Evolutionary conservation across 106 monocot genomes (phyloP), one percentile per base, ranked within the genome.

Genomic region (Phalaenopsis aphrodite): DNA sequence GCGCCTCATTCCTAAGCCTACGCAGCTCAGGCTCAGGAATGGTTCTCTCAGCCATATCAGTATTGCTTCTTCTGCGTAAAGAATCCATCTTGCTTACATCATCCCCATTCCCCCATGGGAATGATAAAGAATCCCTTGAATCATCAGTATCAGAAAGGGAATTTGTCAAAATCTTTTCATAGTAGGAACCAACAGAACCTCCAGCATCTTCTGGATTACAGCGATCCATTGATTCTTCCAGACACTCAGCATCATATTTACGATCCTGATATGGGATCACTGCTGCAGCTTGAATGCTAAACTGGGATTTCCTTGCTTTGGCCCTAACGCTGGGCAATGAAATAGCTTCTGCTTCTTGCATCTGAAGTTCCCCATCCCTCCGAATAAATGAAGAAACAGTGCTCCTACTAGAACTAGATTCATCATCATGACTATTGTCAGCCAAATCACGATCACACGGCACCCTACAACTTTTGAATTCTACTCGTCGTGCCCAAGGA

Each of bases 41-140:
- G 16, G 84, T 92, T 72, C 77, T 94, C 78, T 98, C 97, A 9
- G 97, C 97, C 82, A 90, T 56, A 75, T 88, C 84, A n/a, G 94
- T 94, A 83, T 98, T 94, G 42, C 88, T 87, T 65, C 79, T 92
- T 81, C 72, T 86, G 1, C 36, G 56, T 48, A 21, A 16, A 19
- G 17, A 16, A 38, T 64, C 71, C 5, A 68, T 55, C 41, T 37
- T 56, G 15, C 24, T 24, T 19, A 43, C 38, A 11, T 46, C 85
- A 58, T 48, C 77, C 9, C 77, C 73, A 43, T 88, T 85, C 77
- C 81, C 86, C 96, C 96, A 96, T 15, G 96, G 96, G 3, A 95
- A 81, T 14, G 56, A 58, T 9, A 81, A 83, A 16, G 84, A 52
- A 79, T 24, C 74, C 4, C 65, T 80, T 4, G 81, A 8, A 55